These are phyloP conservation scores for Diaporthe eres DNA, from an alignment of 2,329 filamentous ascomycete species.

Conservation along the genomic window DNA sequence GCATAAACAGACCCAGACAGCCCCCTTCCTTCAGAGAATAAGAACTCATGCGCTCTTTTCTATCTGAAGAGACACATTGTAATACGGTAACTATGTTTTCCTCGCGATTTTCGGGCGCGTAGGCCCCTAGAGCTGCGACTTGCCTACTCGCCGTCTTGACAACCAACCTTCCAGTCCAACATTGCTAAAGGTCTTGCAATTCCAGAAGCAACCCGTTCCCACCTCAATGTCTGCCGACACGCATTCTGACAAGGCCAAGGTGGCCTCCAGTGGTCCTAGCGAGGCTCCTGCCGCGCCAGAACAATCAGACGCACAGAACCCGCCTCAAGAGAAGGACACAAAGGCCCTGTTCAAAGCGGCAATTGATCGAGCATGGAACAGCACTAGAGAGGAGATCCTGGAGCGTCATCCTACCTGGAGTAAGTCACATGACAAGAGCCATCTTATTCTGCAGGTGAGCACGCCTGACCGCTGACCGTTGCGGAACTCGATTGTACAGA, in stretches of 20 bases:
- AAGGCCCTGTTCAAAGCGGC: neutral
- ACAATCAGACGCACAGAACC: neutral
- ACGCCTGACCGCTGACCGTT: neutral
- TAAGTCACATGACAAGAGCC: neutral
- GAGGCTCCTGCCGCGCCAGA: neutral
- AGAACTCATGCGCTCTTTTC: too few species aligned
- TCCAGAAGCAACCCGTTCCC: neutral
- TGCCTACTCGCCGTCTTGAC: too few species aligned
- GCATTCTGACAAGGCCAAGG: neutral
- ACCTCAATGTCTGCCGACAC: neutral
- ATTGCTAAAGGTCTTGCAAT: neutral
- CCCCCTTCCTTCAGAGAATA: too few species aligned
- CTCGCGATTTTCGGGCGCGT: too few species aligned
- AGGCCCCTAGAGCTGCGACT: too few species aligned
- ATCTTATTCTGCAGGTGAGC: neutral
- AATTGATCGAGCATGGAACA: neutral
- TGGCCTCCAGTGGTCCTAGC: neutral
- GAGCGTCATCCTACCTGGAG: neutral
- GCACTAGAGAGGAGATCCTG: neutral
- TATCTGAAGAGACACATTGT: too few species aligned
- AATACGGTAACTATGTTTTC: too few species aligned
- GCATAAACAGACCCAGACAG: too few species aligned
- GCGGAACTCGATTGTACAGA: neutral
- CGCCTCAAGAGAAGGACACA: neutral
- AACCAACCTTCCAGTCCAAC: neutral